These are phyloP conservation scores for Trichoderma arundinaceum DNA, from an alignment of 2,329 filamentous ascomycete species.

Conservation along the genomic window DNA sequence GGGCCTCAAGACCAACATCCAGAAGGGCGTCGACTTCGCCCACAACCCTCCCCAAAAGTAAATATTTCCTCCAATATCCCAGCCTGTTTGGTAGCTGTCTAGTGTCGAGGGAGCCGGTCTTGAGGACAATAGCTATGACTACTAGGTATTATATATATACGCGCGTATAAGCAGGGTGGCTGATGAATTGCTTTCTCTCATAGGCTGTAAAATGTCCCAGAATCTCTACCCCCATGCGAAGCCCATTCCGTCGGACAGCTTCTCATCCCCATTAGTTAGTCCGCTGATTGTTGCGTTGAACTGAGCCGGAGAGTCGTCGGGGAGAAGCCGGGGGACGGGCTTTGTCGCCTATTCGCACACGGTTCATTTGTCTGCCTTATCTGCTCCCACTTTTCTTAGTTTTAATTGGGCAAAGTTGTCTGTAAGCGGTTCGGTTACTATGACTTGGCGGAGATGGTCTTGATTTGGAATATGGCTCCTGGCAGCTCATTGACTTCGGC, in stretches of 20 bases:
- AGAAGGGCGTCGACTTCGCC: slow-evolving; percentile 90
- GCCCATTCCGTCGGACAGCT: slow-evolving; percentile 13
- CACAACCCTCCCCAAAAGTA: slow-evolving; percentile 89
- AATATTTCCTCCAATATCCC: slow-evolving; percentile 48
- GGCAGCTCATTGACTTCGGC: slow-evolving; percentile 89
- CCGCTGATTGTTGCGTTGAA: slow-evolving; percentile 3
- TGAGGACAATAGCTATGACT: slow-evolving; percentile 43
- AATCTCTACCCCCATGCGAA: slow-evolving; percentile 29
- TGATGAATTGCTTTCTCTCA: slow-evolving; percentile 45
- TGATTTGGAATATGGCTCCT: slow-evolving; percentile 92
- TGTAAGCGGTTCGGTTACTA: slow-evolving; percentile 8
- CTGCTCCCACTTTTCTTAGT: not conserved
- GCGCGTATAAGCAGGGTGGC: slow-evolving; percentile 42
- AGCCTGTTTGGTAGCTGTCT: slow-evolving; percentile 37
- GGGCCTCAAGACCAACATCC: slow-evolving; percentile 89
- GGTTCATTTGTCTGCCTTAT: not conserved
- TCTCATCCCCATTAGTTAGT: slow-evolving; percentile 13
- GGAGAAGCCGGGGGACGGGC: not conserved
- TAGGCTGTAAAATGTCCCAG: slow-evolving; percentile 45
- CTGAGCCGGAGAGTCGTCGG: not conserved
- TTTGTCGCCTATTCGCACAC: slow-evolving; percentile 1
- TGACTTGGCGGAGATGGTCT: slow-evolving; percentile 68
- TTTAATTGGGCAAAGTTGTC: not conserved
- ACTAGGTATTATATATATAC: slow-evolving; percentile 49
- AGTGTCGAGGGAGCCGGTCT: slow-evolving; percentile 40